Conservation (phyloP, 2,329 filamentous ascomycete genomes). For the Ceratocystis smalleyi region DNA sequence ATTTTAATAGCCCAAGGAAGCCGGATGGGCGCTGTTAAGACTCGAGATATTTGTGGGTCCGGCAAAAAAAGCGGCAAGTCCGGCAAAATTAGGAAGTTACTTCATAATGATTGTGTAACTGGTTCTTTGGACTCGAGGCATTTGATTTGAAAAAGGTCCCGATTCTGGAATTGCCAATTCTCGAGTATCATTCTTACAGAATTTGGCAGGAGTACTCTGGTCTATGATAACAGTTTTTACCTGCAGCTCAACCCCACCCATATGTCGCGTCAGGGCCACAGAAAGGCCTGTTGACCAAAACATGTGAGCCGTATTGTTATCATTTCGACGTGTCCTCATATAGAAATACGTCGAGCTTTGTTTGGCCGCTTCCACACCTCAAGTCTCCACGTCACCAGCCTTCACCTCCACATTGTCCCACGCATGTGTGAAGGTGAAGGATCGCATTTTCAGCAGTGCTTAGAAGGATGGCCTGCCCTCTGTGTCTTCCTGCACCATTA, state of each 20-base stretch:
- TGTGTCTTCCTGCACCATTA: no score
- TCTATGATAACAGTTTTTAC: neutral
- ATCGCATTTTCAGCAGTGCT: no score
- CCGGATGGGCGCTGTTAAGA: neutral
- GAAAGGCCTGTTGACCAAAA: neutral
- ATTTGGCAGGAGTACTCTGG: no score
- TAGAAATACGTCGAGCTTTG: neutral
- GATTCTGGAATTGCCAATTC: no score
- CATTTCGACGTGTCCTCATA: neutral
- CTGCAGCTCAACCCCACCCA: neutral
- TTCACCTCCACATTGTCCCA: no score
- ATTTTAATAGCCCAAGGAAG: neutral
- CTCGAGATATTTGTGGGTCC: neutral
- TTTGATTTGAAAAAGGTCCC: no score
- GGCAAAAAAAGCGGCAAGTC: conserved; percentile 4
- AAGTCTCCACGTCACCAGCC: no score
- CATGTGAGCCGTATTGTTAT: neutral
- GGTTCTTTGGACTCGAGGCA: neutral
- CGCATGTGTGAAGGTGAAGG: no score
- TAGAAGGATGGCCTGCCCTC: no score
- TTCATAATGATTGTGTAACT: neutral
- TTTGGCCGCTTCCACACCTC: no score
- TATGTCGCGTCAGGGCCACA: neutral
- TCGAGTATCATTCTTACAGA: no score
- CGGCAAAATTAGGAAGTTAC: neutral